Evolutionary conservation across 441 rosid genomes (phyloP).

Genomic region (Populus tomentosa): DNA sequence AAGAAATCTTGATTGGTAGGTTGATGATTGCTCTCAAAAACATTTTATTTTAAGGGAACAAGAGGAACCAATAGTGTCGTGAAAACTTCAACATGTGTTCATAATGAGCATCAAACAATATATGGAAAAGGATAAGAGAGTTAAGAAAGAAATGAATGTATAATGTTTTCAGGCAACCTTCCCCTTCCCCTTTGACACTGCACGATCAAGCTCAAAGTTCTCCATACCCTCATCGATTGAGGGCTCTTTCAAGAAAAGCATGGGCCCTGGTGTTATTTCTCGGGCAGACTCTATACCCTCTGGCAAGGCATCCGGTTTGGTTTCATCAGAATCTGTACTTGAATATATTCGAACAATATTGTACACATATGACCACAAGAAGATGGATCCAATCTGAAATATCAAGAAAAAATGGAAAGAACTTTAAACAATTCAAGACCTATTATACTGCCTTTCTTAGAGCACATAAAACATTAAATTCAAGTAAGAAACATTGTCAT

Average conservation of each 20-base stretch:
- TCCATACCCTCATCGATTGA: slow-evolving; percentile 5
- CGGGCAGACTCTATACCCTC: background rate
- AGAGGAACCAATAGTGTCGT: background rate
- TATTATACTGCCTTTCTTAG: background rate
- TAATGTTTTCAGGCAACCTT: slow-evolving; percentile 15
- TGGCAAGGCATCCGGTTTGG: background rate
- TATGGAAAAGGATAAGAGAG: background rate
- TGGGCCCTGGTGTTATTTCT: slow-evolving; percentile 16
- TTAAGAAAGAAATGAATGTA: background rate
- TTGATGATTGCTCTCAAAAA: background rate
- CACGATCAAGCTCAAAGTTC: slow-evolving; percentile 17
- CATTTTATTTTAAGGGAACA: background rate
- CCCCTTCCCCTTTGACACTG: slow-evolving; percentile 6
- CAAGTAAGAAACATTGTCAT: slow-evolving; percentile 1
- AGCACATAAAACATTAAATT: background rate
- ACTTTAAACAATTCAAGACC: background rate
- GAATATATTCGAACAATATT: slow-evolving; percentile 36
- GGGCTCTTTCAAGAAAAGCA: slow-evolving; percentile 23
- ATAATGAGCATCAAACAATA: background rate
- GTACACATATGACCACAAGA: slow-evolving; percentile 42
- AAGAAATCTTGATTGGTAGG: background rate
- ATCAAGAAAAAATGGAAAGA: background rate
- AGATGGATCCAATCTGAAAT: slow-evolving; percentile 40
- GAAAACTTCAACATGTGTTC: background rate
- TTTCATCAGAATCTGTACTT: slow-evolving; percentile 8